Conservation (phyloP, 1,284 basidiomycete species). For the Fomes fomentarius region DNA sequence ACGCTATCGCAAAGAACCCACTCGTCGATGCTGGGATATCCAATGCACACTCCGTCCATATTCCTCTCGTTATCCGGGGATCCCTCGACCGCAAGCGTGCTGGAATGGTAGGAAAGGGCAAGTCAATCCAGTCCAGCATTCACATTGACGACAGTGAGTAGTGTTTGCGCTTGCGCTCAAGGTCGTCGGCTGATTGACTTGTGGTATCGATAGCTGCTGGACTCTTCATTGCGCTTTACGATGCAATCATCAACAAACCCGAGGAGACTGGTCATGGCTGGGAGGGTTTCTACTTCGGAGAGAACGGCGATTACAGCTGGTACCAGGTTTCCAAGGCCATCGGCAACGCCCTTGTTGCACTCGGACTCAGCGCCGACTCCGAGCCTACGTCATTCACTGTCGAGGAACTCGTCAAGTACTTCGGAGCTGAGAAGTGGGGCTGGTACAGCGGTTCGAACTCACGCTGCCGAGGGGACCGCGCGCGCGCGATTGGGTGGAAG, state of each 20-base stretch:
- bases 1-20: slow-evolving; percentile 36
- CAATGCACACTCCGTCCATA: slow-evolving; percentile 40
- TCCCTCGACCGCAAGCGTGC: slow-evolving; percentile 37
- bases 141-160: slow-evolving; percentile 36
- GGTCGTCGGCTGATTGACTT: neutral
- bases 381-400: slow-evolving; percentile 32
- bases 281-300: slow-evolving; percentile 47
- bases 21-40: slow-evolving; percentile 41
- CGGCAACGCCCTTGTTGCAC: slow-evolving; percentile 32
- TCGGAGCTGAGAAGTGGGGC: slow-evolving; percentile 9
- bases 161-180: neutral
- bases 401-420: slow-evolving; percentile 31
- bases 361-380: slow-evolving; percentile 22
- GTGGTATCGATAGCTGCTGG: slow-evolving; percentile 13
- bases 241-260: slow-evolving; percentile 11
- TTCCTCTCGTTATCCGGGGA: slow-evolving; percentile 37
- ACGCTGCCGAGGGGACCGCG: slow-evolving; percentile 41
- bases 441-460: slow-evolving; percentile 40
- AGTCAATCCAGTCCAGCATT: slow-evolving; percentile 34
- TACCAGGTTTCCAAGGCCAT: slow-evolving; percentile 38
- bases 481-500: slow-evolving; percentile 44
- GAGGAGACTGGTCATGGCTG: slow-evolving; percentile 36
- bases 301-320: slow-evolving; percentile 44
- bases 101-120: slow-evolving; percentile 37
- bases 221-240: slow-evolving; percentile 21